These are phyloP conservation scores for Poterioochromonas sp. DNA, from an alignment of 352 stramenopile species.

Conservation along the genomic window DNA sequence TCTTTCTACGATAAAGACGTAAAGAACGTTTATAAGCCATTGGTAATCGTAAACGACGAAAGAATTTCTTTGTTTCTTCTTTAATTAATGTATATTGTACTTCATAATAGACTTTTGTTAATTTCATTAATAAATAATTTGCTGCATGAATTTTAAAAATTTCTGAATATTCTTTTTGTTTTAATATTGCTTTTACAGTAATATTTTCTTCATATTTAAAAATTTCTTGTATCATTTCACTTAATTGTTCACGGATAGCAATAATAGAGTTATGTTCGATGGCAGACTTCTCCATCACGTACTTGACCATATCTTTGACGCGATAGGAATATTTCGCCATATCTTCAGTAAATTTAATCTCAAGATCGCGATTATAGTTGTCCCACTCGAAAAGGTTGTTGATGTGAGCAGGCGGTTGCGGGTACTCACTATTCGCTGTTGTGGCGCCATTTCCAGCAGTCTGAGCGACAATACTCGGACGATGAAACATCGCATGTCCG, in stretches of 20 bases:
- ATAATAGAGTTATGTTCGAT: neutral
- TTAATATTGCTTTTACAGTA: neutral
- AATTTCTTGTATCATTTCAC: conserved; percentile 10
- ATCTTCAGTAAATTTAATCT: neutral
- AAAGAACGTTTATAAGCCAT: neutral
- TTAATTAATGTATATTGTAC: conserved; percentile 14
- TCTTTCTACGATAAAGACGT: neutral
- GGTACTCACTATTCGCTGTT: too few relatives aligned
- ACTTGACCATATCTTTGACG: neutral
- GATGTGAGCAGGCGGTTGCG: too few relatives aligned
- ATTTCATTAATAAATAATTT: neutral
- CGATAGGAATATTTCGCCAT: neutral
- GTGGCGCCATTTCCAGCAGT: too few relatives aligned
- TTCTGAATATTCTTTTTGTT: neutral
- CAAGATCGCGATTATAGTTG: neutral
- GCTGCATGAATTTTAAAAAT: conserved; percentile 24
- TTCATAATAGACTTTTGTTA: conserved; percentile 12
- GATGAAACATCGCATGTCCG: too few relatives aligned
- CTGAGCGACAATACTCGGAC: too few relatives aligned
- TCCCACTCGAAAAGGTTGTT: conserved; percentile 15
- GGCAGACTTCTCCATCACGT: neutral
- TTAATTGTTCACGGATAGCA: neutral
- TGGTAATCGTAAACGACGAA: neutral
- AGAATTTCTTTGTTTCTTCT: conserved; percentile 18
- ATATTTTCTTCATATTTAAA: neutral